Evolutionary conservation across 495 filamentous ascomycete genomes (phyloP), one percentile per base, ranked within the genome.

Genomic region (Aspergillus cavernicola): DNA sequence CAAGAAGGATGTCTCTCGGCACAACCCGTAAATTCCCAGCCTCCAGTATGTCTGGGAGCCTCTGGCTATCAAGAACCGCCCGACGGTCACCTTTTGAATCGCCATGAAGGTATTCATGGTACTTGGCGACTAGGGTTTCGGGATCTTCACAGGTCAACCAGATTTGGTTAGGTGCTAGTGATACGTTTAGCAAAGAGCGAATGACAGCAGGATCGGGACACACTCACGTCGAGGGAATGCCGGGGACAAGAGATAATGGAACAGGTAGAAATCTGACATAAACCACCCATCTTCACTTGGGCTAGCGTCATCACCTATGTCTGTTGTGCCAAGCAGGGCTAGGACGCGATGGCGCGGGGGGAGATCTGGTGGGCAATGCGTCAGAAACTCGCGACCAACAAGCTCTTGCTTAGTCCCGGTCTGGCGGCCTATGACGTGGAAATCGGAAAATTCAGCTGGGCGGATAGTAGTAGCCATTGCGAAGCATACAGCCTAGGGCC

Each of bases 61-160:
- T 15, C 10, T 24, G 8, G 9, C n/a, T 26, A 16, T 48, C 32
- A 4, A 48, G 22, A 22, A 48, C 45, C 4, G 24, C 45, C 19
- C 31, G 45, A 23, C 32, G 45, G 2, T 36, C 32, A 18, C 13
- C 12, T 23, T 19, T 24, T 11, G 45, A 20, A 37, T 37, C 45
- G 10, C 45, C 45, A 13, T 48, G 45, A 15, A 12, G 10, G 32
- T 36, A 48, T 24, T 48, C 31, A 24, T 26, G 9, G 20, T 48
- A 48, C 32, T 37, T 48, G 10, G 3, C 6, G 13, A 48, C 32
- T 3, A 48, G 20, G 22, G 2, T 10, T 37, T 18, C 35, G 0
- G 31, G 45, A 13, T 48, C 45, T 7, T 22, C 16, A 20, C 45
- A 48, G 8, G 45, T 48, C 18, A 48, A 32, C 45, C 31, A 37